A percentile compares a stretch with the other conserved stretches of the same genome.
Conservation (phyloP, 2,329 filamentous ascomycete genomes). For the Xenosphaeropsis pyriputrescens region DNA sequence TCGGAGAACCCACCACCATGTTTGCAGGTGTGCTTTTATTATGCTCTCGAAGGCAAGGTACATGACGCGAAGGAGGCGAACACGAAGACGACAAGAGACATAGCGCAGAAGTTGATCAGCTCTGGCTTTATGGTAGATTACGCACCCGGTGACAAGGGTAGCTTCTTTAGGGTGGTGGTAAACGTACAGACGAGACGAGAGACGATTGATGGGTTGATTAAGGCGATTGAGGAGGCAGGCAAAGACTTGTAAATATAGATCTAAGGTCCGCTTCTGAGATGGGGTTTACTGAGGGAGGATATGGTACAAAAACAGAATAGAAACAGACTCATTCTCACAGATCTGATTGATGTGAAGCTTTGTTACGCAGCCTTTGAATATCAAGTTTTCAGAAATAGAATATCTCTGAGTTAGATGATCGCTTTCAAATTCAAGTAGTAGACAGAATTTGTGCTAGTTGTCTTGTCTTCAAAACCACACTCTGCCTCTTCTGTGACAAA, state of each 20-base stretch:
- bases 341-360: too few relatives aligned
- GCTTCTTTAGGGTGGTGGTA: constrained; percentile 56
- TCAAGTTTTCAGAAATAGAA: too few relatives aligned
- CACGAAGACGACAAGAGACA: constrained; percentile 35
- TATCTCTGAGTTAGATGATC: too few relatives aligned
- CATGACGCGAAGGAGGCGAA: constrained; percentile 27
- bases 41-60: constrained; percentile 42
- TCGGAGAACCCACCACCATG: constrained; percentile 70
- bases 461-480: too few relatives aligned
- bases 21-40: constrained; percentile 92
- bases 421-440: too few relatives aligned
- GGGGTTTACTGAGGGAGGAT: too few relatives aligned
- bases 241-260: constrained; percentile 1
- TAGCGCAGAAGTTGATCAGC: constrained; percentile 36
- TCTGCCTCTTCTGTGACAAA: too few relatives aligned
- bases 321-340: too few relatives aligned
- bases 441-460: too few relatives aligned
- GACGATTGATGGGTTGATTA: constrained; percentile 47
- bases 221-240: constrained; percentile 31
- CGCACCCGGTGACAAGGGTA: constrained; percentile 36
- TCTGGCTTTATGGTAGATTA: constrained; percentile 54
- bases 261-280: not conserved
- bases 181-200: constrained; percentile 43
- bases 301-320: too few relatives aligned
- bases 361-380: too few relatives aligned